These are phyloP conservation scores for Amanita rimosa DNA, from an alignment of 768 basidiomycete species.

Conservation along the genomic window DNA sequence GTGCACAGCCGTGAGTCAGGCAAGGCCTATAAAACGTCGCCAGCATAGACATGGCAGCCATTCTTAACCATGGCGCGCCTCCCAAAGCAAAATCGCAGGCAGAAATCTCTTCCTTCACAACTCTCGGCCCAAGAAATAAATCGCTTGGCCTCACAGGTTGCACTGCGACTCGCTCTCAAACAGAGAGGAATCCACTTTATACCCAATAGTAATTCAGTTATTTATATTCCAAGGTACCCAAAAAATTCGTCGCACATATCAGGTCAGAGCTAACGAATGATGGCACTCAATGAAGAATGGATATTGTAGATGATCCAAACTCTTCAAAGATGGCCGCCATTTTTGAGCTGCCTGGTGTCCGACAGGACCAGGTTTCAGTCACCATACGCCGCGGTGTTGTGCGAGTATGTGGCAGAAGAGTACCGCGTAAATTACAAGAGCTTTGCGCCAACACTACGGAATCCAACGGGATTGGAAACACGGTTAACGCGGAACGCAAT, in stretches of 20 bases:
- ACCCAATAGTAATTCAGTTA: slow-evolving; percentile 12
- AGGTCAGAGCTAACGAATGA: neutral
- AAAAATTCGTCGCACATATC: neutral
- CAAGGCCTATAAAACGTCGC: no score
- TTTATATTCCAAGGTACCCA: neutral
- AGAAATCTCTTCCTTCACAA: neutral
- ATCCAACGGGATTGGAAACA: no score
- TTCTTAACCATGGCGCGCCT: neutral
- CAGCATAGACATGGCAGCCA: no score
- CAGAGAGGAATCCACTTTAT: slow-evolving; percentile 16
- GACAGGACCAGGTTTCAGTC: slow-evolving; percentile 21
- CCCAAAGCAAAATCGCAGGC: neutral
- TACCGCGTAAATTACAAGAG: slow-evolving; percentile 10
- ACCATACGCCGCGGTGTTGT: slow-evolving; percentile 23
- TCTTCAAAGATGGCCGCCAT: slow-evolving; percentile 21
- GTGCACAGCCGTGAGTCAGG: no score
- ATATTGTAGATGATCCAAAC: slow-evolving; percentile 27
- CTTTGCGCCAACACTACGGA: neutral
- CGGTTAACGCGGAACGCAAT: neutral
- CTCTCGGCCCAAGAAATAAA: neutral
- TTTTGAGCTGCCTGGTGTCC: slow-evolving; percentile 36
- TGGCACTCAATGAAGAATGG: no score
- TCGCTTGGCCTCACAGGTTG: neutral
- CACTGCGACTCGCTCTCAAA: slow-evolving; percentile 12
- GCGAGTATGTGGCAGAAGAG: slow-evolving; percentile 21